Evolutionary conservation across 1,284 basidiomycete species (phyloP).

Genomic region (Chondrostereum purpureum): DNA sequence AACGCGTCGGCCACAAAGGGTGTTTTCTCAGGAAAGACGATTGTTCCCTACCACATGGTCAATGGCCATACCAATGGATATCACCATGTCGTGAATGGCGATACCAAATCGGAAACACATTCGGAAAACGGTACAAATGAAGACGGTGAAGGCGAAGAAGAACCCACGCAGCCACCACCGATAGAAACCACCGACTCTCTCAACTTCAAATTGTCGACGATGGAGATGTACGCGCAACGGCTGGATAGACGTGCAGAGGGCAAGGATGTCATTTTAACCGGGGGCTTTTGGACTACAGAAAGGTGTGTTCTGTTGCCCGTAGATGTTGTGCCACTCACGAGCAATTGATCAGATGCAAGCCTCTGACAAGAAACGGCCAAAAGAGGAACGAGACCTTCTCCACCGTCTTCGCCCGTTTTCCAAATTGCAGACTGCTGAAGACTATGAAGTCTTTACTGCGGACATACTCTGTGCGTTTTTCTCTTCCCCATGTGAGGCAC

Average conservation of each 20-base stretch:
- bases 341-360: constrained; percentile 67
- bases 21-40: constrained; percentile 29
- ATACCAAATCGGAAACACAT: constrained; percentile 28
- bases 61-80: constrained; percentile 44
- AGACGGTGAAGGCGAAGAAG: constrained; percentile 49
- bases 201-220: constrained; percentile 83
- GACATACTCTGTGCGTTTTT: constrained; percentile 76
- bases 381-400: constrained; percentile 89
- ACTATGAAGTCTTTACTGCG: constrained; percentile 85
- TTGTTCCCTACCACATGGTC: constrained; percentile 15
- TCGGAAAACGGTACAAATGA: constrained; percentile 27
- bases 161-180: constrained; percentile 64
- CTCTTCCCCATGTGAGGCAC: neutral
- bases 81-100: constrained; percentile 35
- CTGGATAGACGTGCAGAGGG: constrained; percentile 84
- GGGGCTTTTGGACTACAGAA: constrained; percentile 89
- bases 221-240: constrained; percentile 91
- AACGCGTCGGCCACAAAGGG: constrained; percentile 4
- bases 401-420: constrained; percentile 90
- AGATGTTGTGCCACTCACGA: neutral
- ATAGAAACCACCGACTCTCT: constrained; percentile 85
- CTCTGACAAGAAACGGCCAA: constrained; percentile 82
- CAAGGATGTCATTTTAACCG: constrained; percentile 91
- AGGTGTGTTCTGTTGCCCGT: constrained; percentile 42
- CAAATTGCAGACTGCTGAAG: constrained; percentile 84